Evolutionary conservation across 2,329 filamentous ascomycete genomes (phyloP).

Genomic region (Ophiostoma piceae): DNA sequence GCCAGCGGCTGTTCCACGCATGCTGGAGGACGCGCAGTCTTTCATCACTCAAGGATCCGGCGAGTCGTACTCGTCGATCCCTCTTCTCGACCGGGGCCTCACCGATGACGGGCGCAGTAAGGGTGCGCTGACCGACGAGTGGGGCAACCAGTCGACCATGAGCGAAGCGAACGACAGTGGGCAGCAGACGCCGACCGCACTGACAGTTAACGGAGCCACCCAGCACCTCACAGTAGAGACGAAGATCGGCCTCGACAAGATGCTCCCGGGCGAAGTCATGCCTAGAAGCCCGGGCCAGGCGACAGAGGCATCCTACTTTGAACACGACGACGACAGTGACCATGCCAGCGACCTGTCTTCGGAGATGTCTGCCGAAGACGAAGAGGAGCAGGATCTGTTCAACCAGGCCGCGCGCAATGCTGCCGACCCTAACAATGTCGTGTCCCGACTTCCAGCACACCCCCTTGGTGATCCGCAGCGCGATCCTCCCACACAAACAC

Average conservation of each 20-base stretch:
- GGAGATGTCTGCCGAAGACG: conserved; percentile 52
- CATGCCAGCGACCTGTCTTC: conserved; percentile 57
- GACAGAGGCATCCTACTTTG: conserved; percentile 42
- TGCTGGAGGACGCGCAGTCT: conserved; percentile 40
- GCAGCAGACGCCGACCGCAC: conserved; percentile 26
- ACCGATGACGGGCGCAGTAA: conserved; percentile 47
- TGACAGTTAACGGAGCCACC: not conserved
- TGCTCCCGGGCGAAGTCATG: conserved; percentile 36
- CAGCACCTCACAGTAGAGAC: not conserved
- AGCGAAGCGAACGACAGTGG: conserved; percentile 39
- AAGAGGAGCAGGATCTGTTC: conserved; percentile 31
- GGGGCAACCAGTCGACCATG: conserved; percentile 53
- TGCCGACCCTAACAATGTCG: not conserved
- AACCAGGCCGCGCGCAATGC: conserved; percentile 6
- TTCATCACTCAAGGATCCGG: conserved; percentile 59
- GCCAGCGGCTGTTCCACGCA: conserved; percentile 26
- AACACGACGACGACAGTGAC: conserved; percentile 44
- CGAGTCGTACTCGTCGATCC: conserved; percentile 71
- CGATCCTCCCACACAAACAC: not conserved
- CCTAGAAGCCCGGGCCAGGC: conserved; percentile 31
- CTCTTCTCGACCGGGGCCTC: conserved; percentile 65
- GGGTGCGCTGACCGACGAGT: conserved; percentile 39
- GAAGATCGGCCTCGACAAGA: conserved; percentile 26
- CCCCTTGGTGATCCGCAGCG: not conserved
- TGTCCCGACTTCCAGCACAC: not conserved